Evolutionary conservation across 441 rosid species (phyloP).

Genomic region (Pelargonium citronellum): DNA sequence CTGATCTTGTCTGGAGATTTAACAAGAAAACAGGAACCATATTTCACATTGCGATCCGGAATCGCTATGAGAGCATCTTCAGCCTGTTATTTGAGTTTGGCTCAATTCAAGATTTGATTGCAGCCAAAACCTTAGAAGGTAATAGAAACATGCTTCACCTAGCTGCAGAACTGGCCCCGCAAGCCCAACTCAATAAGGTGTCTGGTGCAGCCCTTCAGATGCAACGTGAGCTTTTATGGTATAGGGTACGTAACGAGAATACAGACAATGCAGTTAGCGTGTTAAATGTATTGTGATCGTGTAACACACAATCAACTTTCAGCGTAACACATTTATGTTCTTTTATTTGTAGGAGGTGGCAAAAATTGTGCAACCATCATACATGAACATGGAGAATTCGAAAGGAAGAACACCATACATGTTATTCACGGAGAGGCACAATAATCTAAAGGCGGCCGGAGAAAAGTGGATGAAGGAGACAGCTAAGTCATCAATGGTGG

Average conservation of each 20-base stretch:
- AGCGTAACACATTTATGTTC: too few relatives aligned
- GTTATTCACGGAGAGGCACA: background rate
- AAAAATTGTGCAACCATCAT: background rate
- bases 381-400: background rate
- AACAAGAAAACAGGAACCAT: background rate
- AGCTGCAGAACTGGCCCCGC: background rate
- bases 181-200: background rate
- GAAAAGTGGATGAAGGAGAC: background rate
- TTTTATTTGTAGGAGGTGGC: background rate
- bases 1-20: background rate
- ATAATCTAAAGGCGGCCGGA: background rate
- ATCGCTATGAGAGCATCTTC: background rate
- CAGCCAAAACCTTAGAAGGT: background rate
- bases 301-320: too few relatives aligned
- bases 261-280: background rate
- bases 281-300: too few relatives aligned
- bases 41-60: background rate
- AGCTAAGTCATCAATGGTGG: background rate
- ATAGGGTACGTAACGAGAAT: background rate
- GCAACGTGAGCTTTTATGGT: background rate
- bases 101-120: background rate
- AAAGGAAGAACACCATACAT: background rate
- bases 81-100: background rate
- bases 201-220: background rate
- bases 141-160: background rate